These are phyloP conservation scores for Aspergillus hortae DNA, from an alignment of 2,329 filamentous ascomycete genomes.

Conservation along the genomic window DNA sequence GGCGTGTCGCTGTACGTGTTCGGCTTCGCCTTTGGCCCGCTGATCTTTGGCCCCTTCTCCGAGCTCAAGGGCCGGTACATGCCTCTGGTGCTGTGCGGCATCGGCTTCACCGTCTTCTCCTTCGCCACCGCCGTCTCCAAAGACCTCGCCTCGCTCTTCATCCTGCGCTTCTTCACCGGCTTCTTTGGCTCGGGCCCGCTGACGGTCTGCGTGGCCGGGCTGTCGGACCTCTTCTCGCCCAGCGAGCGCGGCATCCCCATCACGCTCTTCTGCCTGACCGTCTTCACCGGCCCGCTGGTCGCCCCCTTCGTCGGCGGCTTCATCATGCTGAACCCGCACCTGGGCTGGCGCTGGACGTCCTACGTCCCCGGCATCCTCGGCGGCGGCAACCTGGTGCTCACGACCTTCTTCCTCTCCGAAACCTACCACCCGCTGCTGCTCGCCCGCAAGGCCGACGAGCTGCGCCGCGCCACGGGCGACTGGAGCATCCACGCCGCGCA, in stretches of 20 bases:
- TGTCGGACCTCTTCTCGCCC: constrained; percentile 24
- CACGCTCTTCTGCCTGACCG: constrained; percentile 35
- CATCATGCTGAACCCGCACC: constrained; percentile 23
- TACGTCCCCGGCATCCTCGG: constrained; percentile 39
- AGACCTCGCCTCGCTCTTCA: constrained; percentile 31
- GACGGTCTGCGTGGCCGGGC: constrained; percentile 33
- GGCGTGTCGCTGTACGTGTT: constrained; percentile 15
- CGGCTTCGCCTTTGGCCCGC: constrained; percentile 23
- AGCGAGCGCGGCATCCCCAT: constrained; percentile 21
- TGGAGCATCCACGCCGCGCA: constrained; percentile 30
- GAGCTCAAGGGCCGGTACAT: constrained; percentile 39
- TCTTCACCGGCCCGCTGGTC: constrained; percentile 37
- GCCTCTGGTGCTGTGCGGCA: constrained; percentile 37
- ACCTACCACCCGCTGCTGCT: constrained; percentile 35
- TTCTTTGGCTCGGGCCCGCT: constrained; percentile 40
- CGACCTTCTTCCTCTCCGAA: constrained; percentile 28
- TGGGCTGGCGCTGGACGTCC: constrained; percentile 42
- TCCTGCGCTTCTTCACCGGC: constrained; percentile 41
- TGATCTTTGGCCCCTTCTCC: constrained; percentile 14
- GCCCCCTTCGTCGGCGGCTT: constrained; percentile 39
- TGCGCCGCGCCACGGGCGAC: constrained; percentile 35
- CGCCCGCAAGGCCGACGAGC: constrained; percentile 27
- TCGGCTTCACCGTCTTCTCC: constrained; percentile 40
- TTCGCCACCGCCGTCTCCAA: constrained; percentile 40
- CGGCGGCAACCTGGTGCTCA: constrained; percentile 12